A percentile compares a stretch with the other conserved stretches of the same genome.
phyloP scores from a whole-genome alignment of 768 basidiomycete genomes.

The Podaxis rugospora region DNA sequence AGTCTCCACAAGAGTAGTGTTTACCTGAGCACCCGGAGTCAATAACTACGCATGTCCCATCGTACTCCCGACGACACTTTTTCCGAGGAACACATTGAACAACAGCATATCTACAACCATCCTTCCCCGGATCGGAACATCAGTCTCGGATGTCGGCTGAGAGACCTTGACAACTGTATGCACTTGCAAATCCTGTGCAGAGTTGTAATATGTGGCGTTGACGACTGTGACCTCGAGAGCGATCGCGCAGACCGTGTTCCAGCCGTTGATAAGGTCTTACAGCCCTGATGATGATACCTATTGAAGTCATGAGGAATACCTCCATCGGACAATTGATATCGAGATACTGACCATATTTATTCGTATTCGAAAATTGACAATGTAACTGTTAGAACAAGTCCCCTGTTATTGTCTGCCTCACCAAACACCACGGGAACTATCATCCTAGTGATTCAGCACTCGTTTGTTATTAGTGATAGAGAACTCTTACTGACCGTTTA shows the following conservation, averaged over 20 bases:
- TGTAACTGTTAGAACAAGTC: neutral
- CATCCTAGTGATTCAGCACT: neutral
- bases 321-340: neutral
- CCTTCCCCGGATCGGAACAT: neutral
- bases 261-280: neutral
- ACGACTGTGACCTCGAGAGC: neutral
- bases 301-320: neutral
- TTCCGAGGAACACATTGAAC: neutral
- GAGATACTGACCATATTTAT: neutral
- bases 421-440: neutral
- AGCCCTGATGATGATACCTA: constrained; percentile 1
- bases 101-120: neutral
- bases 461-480: neutral
- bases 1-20: neutral
- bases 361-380: constrained; percentile 1
- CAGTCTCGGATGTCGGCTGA: neutral
- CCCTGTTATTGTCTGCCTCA: neutral
- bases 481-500: neutral
- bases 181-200: too few relatives aligned
- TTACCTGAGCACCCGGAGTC: neutral
- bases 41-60: neutral
- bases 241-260: neutral
- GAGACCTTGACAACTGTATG: neutral
- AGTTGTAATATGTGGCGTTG: neutral
- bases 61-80: neutral